These are phyloP conservation scores for Tetracladium marchalianum DNA, from an alignment of 495 filamentous ascomycete genomes.

Conservation along the genomic window DNA sequence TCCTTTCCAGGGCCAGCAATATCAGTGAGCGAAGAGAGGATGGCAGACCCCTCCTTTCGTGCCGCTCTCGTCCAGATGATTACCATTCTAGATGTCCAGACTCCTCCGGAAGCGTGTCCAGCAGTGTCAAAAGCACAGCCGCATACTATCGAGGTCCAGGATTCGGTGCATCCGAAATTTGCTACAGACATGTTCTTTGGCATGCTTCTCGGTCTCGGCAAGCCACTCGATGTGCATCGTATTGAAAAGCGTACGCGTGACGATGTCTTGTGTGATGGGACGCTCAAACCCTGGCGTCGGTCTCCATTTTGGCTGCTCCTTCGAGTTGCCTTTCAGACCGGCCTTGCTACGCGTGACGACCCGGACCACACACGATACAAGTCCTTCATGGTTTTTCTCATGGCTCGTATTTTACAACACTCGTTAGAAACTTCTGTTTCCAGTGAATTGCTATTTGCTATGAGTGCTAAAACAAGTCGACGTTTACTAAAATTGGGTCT, in stretches of 20 bases:
- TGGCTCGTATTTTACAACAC: conserved; percentile 28
- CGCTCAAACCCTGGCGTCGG: conserved; percentile 38
- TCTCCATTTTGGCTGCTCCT: conserved; percentile 51
- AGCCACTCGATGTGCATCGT: conserved; percentile 12
- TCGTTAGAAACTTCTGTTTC: not conserved
- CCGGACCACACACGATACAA: conserved; percentile 37
- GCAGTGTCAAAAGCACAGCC: conserved; percentile 30
- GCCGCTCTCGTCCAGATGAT: conserved; percentile 31
- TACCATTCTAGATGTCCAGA: conserved; percentile 31
- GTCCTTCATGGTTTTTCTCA: conserved; percentile 41
- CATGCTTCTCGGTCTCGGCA: conserved; percentile 35
- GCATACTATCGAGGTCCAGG: conserved; percentile 34
- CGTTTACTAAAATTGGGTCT: conserved; percentile 36
- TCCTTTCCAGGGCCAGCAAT: conserved; percentile 45
- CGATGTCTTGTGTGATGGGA: conserved; percentile 41
- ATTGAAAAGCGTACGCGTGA: conserved; percentile 53
- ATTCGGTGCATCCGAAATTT: conserved; percentile 43
- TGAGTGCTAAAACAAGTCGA: conserved; percentile 40
- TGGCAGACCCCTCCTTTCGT: conserved; percentile 28
- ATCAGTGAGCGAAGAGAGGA: conserved; percentile 20
- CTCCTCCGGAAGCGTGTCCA: conserved; percentile 25
- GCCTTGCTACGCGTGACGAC: conserved; percentile 4
- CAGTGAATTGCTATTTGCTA: conserved; percentile 30
- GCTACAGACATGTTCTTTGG: conserved; percentile 45
- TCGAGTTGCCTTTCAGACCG: conserved; percentile 40